Conservation (phyloP, 1,284 basidiomycete genomes). For the Austroboletus novae-zelandiae region DNA sequence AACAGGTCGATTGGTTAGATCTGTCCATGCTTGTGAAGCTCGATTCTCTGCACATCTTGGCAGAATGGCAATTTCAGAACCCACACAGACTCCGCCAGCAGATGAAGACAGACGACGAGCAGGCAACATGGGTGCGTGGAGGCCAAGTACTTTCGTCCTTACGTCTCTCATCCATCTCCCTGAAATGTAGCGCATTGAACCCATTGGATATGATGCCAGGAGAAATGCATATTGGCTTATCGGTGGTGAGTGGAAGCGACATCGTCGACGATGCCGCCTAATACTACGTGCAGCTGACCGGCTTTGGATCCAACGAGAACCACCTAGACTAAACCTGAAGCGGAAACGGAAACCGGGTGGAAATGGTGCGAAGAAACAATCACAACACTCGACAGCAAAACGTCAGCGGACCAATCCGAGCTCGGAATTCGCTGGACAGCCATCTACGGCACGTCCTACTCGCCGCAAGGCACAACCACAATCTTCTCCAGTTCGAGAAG, state of each 20-base stretch:
- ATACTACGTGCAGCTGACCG: conserved; percentile 55
- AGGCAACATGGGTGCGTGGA: conserved; percentile 66
- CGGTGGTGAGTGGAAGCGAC: conserved; percentile 50
- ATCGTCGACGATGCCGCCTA: conserved; percentile 5
- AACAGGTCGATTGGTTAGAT: conserved; percentile 57
- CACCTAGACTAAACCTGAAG: conserved; percentile 56
- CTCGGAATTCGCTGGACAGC: conserved; percentile 4
- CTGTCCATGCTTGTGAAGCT: conserved; percentile 72
- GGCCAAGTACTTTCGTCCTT: neutral
- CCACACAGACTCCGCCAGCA: conserved; percentile 59
- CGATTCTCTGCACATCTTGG: conserved; percentile 69
- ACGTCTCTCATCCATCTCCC: conserved; percentile 3
- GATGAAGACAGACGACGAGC: conserved; percentile 77
- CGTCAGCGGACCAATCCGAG: conserved; percentile 20
- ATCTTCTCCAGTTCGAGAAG: conserved; percentile 34
- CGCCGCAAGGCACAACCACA: conserved; percentile 10
- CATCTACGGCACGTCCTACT: conserved; percentile 12
- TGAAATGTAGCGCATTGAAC: conserved; percentile 69
- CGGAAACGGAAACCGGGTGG: conserved; percentile 47
- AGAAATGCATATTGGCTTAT: conserved; percentile 88
- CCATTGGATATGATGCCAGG: conserved; percentile 82
- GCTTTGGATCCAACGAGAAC: conserved; percentile 81
- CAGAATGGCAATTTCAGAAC: conserved; percentile 83
- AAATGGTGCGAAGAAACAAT: conserved; percentile 21
- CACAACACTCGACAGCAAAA: conserved; percentile 18